These are phyloP conservation scores for Hypoxylon cercidicola DNA, from an alignment of 495 filamentous ascomycete species.

Conservation along the genomic window DNA sequence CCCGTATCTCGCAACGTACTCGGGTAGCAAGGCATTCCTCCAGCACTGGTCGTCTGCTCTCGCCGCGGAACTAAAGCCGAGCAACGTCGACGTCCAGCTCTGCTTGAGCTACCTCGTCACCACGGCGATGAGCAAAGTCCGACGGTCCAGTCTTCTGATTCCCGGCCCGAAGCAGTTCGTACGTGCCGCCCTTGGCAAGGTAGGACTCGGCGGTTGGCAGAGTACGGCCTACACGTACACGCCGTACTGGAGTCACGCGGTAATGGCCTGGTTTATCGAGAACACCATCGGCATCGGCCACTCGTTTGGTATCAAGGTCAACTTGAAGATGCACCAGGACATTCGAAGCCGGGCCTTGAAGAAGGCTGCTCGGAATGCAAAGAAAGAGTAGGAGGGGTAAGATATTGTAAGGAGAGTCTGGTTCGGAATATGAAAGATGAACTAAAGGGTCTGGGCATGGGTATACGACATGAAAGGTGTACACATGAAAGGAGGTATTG, in stretches of 20 bases:
- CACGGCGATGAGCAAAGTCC: constrained; percentile 95
- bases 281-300: constrained; percentile 75
- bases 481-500: not conserved
- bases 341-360: constrained; percentile 89
- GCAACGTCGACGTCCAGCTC: constrained; percentile 85
- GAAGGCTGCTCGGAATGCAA: constrained; percentile 86
- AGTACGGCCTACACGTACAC: constrained; percentile 82
- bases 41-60: constrained; percentile 95
- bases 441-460: not conserved
- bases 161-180: constrained; percentile 88
- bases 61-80: constrained; percentile 79
- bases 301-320: constrained; percentile 69
- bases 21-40: constrained; percentile 96
- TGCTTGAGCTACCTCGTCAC: constrained; percentile 92
- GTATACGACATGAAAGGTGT: not conserved
- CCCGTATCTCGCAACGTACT: constrained; percentile 94
- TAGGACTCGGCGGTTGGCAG: constrained; percentile 81
- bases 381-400: constrained; percentile 61
- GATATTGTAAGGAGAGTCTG: not conserved
- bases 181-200: constrained; percentile 76
- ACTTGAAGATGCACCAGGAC: constrained; percentile 82
- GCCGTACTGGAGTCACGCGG: constrained; percentile 89
- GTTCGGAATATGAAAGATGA: not conserved
- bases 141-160: constrained; percentile 76
- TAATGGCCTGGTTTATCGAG: constrained; percentile 86